Conservation (phyloP, 2,329 filamentous ascomycete genomes). For the Setomelanomma holmii region DNA sequence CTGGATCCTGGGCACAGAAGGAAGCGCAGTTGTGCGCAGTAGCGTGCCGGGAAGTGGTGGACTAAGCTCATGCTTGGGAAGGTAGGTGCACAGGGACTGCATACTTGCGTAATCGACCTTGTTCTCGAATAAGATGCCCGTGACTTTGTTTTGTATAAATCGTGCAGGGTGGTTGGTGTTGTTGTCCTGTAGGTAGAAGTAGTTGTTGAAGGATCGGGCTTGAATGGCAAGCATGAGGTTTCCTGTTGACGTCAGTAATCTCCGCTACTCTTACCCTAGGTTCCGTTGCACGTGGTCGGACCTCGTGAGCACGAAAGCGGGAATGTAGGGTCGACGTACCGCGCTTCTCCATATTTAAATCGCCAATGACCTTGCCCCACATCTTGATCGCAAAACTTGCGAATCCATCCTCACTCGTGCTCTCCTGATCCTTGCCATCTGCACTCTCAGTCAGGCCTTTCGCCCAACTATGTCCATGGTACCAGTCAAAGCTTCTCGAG, state of each 20-base stretch:
- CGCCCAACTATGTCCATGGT: conserved; percentile 92
- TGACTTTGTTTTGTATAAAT: conserved; percentile 81
- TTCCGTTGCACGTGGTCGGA: background rate
- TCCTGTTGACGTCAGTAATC: conserved; percentile 49
- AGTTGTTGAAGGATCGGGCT: conserved; percentile 73
- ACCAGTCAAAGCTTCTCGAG: conserved; percentile 90
- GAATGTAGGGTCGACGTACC: conserved; percentile 32
- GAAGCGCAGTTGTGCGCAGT: background rate
- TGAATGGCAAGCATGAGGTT: conserved; percentile 86
- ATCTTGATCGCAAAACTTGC: conserved; percentile 88
- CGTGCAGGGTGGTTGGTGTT: conserved; percentile 75
- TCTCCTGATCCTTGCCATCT: conserved; percentile 87
- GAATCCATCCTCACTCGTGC: conserved; percentile 89
- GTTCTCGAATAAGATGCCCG: conserved; percentile 84
- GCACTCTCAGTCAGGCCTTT: conserved; percentile 74
- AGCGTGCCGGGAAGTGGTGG: background rate
- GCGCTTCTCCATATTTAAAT: conserved; percentile 79
- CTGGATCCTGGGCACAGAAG: background rate
- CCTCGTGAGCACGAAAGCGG: background rate
- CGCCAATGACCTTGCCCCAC: conserved; percentile 84
- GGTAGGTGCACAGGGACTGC: conserved; percentile 71
- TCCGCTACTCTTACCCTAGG: background rate
- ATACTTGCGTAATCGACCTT: conserved; percentile 93
- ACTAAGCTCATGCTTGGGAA: conserved; percentile 70
- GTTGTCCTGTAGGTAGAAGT: conserved; percentile 78